Evolutionary conservation across 768 basidiomycete species (phyloP).

Genomic region (Omphalotus guepiniiformis): DNA sequence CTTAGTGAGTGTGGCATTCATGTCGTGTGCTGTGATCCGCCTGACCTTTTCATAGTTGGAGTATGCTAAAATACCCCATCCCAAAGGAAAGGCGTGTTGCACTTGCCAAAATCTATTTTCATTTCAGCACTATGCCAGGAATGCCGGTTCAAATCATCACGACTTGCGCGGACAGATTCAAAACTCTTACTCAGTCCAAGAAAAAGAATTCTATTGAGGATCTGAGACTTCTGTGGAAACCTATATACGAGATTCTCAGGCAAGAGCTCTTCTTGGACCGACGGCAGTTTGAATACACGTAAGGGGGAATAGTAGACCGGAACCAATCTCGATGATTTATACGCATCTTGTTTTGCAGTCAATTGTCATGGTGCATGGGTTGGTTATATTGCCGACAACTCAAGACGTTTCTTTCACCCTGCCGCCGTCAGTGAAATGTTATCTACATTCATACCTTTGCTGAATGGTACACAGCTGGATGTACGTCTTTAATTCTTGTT

Average conservation of each 20-base stretch:
- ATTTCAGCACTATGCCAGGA: conserved; percentile 71
- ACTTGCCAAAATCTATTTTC: conserved; percentile 75
- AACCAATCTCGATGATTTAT: not conserved
- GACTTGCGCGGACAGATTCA: conserved; percentile 60
- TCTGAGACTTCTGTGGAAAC: conserved; percentile 78
- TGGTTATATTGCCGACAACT: conserved; percentile 61
- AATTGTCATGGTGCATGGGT: conserved; percentile 78
- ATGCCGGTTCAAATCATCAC: conserved; percentile 69
- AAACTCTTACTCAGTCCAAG: conserved; percentile 57
- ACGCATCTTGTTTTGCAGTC: conserved; percentile 34
- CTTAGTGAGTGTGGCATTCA: conserved; percentile 47
- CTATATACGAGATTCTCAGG: conserved; percentile 66
- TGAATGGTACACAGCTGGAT: conserved; percentile 73
- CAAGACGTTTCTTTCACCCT: conserved; percentile 85
- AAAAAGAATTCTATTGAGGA: conserved; percentile 75
- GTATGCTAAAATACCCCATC: conserved; percentile 81
- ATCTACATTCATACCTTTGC: conserved; percentile 71
- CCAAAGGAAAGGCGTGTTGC: conserved; percentile 72
- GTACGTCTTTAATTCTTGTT: conserved; percentile 39
- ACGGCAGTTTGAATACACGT: conserved; percentile 79
- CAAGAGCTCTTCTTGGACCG: conserved; percentile 74
- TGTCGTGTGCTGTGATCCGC: conserved; percentile 10
- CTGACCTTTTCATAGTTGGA: conserved; percentile 49
- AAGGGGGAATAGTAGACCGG: conserved; percentile 16
- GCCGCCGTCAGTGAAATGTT: conserved; percentile 86